Evolutionary conservation across 2,329 filamentous ascomycete genomes (phyloP).

Genomic region (Fusarium pininemorale): DNA sequence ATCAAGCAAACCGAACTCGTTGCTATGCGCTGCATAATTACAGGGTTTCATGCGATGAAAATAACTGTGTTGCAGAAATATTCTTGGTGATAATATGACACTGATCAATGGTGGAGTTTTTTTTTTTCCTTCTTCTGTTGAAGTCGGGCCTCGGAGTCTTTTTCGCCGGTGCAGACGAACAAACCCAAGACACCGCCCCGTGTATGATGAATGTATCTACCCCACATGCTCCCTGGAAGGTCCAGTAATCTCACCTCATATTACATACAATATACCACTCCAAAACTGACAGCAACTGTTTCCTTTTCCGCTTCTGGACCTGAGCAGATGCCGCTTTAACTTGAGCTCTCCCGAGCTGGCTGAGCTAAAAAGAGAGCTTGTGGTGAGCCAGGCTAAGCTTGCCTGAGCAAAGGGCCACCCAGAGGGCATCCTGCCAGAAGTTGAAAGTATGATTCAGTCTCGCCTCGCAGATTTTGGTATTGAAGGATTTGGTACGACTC

Average conservation of each 20-base stretch:
- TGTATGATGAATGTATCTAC: neutral
- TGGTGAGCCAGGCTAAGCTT: too few species aligned
- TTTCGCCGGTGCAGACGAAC: constrained; percentile 14
- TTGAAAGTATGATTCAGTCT: too few species aligned
- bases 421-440: too few species aligned
- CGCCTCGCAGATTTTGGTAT: too few species aligned
- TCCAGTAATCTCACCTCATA: neutral
- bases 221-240: neutral
- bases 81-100: neutral
- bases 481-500: too few species aligned
- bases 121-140: neutral
- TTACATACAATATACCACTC: too few species aligned
- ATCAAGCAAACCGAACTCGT: constrained; percentile 39
- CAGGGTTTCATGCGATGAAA: neutral
- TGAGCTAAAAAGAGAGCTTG: too few species aligned
- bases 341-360: too few species aligned
- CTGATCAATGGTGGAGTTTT: neutral
- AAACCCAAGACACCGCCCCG: neutral
- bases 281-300: too few species aligned
- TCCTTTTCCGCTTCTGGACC: too few species aligned
- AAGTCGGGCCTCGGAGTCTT: constrained; percentile 34
- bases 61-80: neutral
- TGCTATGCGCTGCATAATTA: constrained; percentile 38
- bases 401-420: too few species aligned
- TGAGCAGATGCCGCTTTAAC: too few species aligned